phyloP scores from a whole-genome alignment of 2,329 filamentous ascomycete genomes.

The Diaporthe eres region DNA sequence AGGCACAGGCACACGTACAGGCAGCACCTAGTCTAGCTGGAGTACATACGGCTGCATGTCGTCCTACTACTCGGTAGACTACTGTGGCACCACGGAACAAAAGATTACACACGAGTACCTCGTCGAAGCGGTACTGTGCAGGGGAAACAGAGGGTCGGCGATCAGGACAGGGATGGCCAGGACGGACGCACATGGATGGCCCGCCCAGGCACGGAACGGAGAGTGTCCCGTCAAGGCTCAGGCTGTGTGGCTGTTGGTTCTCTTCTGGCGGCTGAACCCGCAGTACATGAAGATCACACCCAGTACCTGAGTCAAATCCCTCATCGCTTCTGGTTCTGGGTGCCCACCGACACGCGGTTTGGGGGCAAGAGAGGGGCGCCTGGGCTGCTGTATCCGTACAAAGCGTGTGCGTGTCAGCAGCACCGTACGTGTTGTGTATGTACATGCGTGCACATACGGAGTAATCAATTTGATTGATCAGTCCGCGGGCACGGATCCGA shows the following conservation, averaged over 20 bases:
- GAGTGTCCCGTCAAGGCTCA: conserved; percentile 21
- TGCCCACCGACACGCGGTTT: conserved; percentile 29
- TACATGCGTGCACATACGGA: neutral
- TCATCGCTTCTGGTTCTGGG: conserved; percentile 13
- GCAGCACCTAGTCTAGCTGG: conserved; percentile 1
- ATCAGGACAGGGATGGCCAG: conserved; percentile 25
- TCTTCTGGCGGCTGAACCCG: conserved; percentile 28
- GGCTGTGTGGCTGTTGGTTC: neutral
- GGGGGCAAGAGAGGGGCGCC: conserved; percentile 2
- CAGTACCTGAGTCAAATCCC: conserved; percentile 30
- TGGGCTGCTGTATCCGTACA: neutral
- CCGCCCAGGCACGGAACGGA: conserved; percentile 28
- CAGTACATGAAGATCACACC: conserved; percentile 33
- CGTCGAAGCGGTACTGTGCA: neutral
- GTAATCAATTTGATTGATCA: conserved; percentile 14
- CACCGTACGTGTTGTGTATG: neutral
- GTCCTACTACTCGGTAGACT: conserved; percentile 7
- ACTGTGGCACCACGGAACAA: conserved; percentile 28
- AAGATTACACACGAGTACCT: conserved; percentile 21
- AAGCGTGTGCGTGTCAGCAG: neutral
- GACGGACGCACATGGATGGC: conserved; percentile 9
- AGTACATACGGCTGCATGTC: neutral
- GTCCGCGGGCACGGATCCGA: conserved; percentile 26
- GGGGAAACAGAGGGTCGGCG: conserved; percentile 16
- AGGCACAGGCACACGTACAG: neutral